Percentiles rank a stretch among this genome's conserved stretches.
phyloP scores from a whole-genome alignment of 2,329 filamentous ascomycete genomes.

The Microsporum ferrugineum region DNA sequence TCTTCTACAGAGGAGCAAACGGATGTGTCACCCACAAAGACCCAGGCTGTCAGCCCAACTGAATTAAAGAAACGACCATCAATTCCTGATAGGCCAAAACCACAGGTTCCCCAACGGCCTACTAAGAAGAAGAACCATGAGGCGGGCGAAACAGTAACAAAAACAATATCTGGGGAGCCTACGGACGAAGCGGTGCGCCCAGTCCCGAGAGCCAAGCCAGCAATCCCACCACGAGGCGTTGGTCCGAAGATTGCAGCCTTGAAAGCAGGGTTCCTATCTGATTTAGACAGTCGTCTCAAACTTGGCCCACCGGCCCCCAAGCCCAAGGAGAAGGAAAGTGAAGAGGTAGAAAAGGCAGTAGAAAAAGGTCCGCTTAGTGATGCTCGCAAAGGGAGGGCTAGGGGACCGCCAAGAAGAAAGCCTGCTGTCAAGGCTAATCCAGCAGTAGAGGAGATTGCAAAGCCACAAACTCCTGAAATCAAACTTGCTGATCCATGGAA shows the following conservation, averaged over 20 bases:
- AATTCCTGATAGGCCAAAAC: conserved; percentile 51
- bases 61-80: conserved; percentile 42
- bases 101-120: conserved; percentile 54
- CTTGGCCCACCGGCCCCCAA: conserved; percentile 70
- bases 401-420: conserved; percentile 70
- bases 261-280: conserved; percentile 83
- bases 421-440: conserved; percentile 41
- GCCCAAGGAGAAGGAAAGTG: conserved; percentile 55
- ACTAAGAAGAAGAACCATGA: conserved; percentile 38
- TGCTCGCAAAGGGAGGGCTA: conserved; percentile 79
- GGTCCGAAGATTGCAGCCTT: conserved; percentile 83
- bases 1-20: conserved; percentile 21
- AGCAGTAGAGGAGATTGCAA: conserved; percentile 12
- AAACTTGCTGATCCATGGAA: conserved; percentile 31
- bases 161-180: conserved; percentile 28
- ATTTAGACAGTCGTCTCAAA: conserved; percentile 79
- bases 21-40: conserved; percentile 38
- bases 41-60: conserved; percentile 30
- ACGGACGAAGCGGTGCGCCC: conserved; percentile 26
- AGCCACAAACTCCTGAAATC: conserved; percentile 23
- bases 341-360: conserved; percentile 45
- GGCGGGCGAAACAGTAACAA: conserved; percentile 26
- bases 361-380: conserved; percentile 74
- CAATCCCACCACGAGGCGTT: conserved; percentile 63
- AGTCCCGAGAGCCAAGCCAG: conserved; percentile 63